Evolutionary conservation across 2,329 filamentous ascomycete genomes (phyloP).

Genomic region (Cercospora zeina): DNA sequence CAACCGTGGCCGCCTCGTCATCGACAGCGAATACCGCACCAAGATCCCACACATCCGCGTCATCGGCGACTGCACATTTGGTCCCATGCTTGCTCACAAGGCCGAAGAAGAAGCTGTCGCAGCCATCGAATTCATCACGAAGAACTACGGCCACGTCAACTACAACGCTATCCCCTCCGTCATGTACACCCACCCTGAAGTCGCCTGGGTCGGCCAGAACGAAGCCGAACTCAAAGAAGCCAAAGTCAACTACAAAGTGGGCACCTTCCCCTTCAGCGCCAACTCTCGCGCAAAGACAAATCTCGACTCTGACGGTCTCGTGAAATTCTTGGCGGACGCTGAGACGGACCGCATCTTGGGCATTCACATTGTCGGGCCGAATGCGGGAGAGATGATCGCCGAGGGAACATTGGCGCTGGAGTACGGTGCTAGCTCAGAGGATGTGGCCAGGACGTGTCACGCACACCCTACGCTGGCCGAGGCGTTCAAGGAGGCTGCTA

Average conservation of each 20-base stretch:
- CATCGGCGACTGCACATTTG: conserved; percentile 94
- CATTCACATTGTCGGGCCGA: conserved; percentile 93
- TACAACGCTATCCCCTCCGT: conserved; percentile 96
- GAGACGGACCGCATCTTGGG: conserved; percentile 95
- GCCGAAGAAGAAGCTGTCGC: conserved; percentile 97
- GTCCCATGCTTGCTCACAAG: conserved; percentile 95
- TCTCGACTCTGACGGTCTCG: conserved; percentile 89
- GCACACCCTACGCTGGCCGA: conserved; percentile 94
- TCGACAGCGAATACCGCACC: conserved; percentile 98
- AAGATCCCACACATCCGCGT: conserved; percentile 96
- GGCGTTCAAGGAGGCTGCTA: conserved; percentile 99
- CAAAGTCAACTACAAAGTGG: conserved; percentile 87
- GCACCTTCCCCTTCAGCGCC: conserved; percentile 94
- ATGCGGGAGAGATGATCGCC: conserved; percentile 98
- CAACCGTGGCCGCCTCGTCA: conserved; percentile 90
- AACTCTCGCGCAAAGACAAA: conserved; percentile 99
- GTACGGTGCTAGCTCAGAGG: conserved; percentile 93
- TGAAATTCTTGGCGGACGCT: conserved; percentile 95
- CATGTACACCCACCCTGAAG: conserved; percentile 99
- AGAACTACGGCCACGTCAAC: conserved; percentile 98
- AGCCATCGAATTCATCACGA: conserved; percentile 94
- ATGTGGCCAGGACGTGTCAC: conserved; percentile 91
- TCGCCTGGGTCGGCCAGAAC: conserved; percentile 97
- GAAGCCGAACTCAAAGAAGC: conserved; percentile 92
- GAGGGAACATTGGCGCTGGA: conserved; percentile 93